Evolutionary conservation across 805 yeast genomes (phyloP).

Genomic region (Tetrapisispora pingtungensis): DNA sequence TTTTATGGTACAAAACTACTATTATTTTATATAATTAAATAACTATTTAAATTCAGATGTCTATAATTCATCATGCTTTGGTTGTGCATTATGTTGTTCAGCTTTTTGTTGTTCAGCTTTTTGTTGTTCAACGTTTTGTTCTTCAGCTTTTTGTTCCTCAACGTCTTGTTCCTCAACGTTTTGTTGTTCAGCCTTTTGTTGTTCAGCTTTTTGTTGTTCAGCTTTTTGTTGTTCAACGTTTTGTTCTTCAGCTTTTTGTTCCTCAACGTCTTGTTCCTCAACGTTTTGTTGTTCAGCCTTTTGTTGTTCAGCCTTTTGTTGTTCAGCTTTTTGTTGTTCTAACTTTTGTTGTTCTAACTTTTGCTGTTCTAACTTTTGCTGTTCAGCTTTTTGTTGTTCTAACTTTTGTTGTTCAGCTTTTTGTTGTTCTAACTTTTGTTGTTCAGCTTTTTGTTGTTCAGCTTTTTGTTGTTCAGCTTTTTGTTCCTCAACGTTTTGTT

Average conservation of each 20-base stretch:
- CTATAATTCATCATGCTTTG: constrained; percentile 1
- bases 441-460: background rate
- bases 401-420: constrained; percentile 2
- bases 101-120: background rate
- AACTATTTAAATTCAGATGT: background rate
- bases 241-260: background rate
- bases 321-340: background rate
- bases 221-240: background rate
- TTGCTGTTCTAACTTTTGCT: background rate
- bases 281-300: constrained; percentile 1
- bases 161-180: background rate
- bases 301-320: constrained; percentile 1
- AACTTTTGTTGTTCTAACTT: background rate
- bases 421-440: background rate
- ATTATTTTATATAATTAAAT: background rate
- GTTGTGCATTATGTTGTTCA: constrained; percentile 1
- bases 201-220: constrained; percentile 2
- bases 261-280: background rate
- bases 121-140: background rate
- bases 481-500: background rate
- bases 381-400: background rate
- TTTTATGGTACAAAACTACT: background rate
- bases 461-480: background rate
- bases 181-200: constrained; percentile 2
- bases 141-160: background rate